These are phyloP conservation scores for Ophiocordyceps robertsii DNA, from an alignment of 2,329 filamentous ascomycete genomes.

Conservation along the genomic window DNA sequence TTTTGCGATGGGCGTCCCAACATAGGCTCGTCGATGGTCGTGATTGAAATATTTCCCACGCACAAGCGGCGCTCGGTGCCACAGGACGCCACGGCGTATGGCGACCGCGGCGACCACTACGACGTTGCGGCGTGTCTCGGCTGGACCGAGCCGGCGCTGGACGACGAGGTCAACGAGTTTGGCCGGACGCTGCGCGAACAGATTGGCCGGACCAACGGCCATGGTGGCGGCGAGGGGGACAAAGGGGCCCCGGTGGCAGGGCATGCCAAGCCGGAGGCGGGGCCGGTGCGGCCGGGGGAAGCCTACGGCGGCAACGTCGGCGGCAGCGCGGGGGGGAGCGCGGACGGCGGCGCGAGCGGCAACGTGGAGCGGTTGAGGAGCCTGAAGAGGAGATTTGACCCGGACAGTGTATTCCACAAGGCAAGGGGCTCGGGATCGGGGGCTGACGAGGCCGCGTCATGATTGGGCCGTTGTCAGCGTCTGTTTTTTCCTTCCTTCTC, in stretches of 20 bases:
- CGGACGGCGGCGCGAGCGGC: no score
- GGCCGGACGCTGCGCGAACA: conserved; percentile 18
- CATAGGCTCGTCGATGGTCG: conserved; percentile 5
- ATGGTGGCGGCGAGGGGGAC: background rate
- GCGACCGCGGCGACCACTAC: conserved; percentile 28
- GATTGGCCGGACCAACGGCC: conserved; percentile 11
- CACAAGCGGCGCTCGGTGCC: conserved; percentile 22
- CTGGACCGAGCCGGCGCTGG: conserved; percentile 24
- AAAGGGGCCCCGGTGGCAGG: background rate
- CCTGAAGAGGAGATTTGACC: conserved; percentile 21
- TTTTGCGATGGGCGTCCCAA: background rate
- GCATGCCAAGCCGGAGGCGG: background rate
- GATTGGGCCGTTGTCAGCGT: background rate
- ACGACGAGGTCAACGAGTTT: conserved; percentile 21
- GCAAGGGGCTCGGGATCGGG: conserved; percentile 5
- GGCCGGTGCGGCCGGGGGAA: background rate
- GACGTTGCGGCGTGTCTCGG: conserved; percentile 25
- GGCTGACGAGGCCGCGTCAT: background rate
- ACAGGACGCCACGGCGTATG: conserved; percentile 25
- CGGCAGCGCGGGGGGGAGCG: no score
- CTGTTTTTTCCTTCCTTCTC: background rate
- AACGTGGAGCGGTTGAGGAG: conserved; percentile 12
- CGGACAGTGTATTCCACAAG: conserved; percentile 19
- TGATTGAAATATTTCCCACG: conserved; percentile 20
- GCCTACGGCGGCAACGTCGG: conserved; percentile 31